These are phyloP conservation scores for Benincasa hispida DNA, from an alignment of 306 rosid species.

Conservation along the genomic window DNA sequence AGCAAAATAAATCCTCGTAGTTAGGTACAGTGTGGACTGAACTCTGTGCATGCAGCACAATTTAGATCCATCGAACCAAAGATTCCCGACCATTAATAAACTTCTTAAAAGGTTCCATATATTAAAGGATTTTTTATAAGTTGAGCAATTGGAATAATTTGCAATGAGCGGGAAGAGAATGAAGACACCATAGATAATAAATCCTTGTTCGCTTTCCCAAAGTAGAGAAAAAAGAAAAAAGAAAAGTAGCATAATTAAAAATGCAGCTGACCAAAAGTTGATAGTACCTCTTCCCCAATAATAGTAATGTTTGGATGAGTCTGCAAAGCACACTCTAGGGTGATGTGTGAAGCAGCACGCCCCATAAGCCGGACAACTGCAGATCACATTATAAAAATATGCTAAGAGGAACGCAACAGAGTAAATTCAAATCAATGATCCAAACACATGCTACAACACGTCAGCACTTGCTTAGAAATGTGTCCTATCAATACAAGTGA, in stretches of 20 bases:
- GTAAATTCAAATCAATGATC: background rate
- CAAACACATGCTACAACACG: background rate
- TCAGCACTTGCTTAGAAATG: background rate
- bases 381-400: conserved; percentile 4
- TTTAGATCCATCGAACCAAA: background rate
- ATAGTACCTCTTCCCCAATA: conserved; percentile 91
- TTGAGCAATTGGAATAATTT: background rate
- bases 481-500: background rate
- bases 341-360: conserved; percentile 99
- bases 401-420: background rate
- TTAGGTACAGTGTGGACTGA: conserved; percentile 1
- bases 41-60: background rate
- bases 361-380: conserved; percentile 99
- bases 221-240: background rate
- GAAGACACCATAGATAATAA: background rate
- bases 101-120: background rate
- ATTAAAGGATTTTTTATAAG: background rate
- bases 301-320: conserved; percentile 94
- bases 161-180: background rate
- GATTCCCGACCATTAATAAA: background rate
- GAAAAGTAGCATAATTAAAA: background rate
- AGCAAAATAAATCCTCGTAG: conserved; percentile 17
- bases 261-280: background rate
- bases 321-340: conserved; percentile 95
- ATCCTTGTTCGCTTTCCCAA: background rate